phyloP scores from a whole-genome alignment of 2,329 filamentous ascomycete species.

The Aspergillus sp. region DNA sequence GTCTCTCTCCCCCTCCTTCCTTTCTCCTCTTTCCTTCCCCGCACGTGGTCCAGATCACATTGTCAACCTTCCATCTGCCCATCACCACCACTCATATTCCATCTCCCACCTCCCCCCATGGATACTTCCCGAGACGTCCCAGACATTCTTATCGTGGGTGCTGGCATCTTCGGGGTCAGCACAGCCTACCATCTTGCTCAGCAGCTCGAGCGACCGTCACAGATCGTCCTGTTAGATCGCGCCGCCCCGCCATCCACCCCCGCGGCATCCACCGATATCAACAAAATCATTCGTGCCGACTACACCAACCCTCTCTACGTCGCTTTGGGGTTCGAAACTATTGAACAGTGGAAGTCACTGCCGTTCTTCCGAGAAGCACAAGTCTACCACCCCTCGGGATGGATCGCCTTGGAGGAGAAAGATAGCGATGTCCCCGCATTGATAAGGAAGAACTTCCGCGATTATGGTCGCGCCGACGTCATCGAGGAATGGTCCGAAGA shows the following conservation, averaged over 20 bases:
- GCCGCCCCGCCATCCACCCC: constrained; percentile 51
- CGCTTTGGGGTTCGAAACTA: constrained; percentile 65
- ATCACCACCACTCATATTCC: not conserved
- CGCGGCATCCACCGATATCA: constrained; percentile 72
- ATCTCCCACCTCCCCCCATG: not conserved
- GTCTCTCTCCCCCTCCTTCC: too few species aligned
- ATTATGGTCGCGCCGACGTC: constrained; percentile 44
- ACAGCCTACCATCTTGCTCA: constrained; percentile 65
- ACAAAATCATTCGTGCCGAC: constrained; percentile 70
- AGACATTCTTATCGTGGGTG: constrained; percentile 59
- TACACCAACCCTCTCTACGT: constrained; percentile 67
- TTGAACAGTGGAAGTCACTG: constrained; percentile 61
- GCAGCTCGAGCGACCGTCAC: constrained; percentile 49
- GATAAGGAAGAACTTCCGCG: constrained; percentile 57
- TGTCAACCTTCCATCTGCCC: not conserved
- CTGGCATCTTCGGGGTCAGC: constrained; percentile 66
- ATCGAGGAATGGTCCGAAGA: constrained; percentile 49
- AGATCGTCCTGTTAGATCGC: constrained; percentile 61
- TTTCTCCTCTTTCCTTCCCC: not conserved
- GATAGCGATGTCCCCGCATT: constrained; percentile 51
- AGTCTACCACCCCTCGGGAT: constrained; percentile 62
- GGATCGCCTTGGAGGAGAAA: constrained; percentile 58
- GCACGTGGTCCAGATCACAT: not conserved
- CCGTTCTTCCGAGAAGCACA: constrained; percentile 56
- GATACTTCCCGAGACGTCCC: too few species aligned